Percentiles rank a stretch among this genome's conserved stretches.
Conservation (phyloP, 257 asterid species). For the Euphrasia confusa region DNA sequence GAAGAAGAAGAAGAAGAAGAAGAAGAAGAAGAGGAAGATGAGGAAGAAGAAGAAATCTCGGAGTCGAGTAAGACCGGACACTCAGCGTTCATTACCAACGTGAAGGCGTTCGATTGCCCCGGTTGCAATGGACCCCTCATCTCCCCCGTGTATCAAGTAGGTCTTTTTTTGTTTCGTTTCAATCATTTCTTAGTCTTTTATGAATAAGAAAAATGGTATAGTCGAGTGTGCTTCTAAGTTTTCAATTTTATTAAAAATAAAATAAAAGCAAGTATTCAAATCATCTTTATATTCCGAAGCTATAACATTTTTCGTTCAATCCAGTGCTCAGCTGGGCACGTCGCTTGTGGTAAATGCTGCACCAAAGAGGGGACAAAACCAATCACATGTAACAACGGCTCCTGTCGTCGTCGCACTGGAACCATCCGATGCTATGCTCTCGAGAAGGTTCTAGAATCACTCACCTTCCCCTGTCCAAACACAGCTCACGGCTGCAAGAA, state of each 20-base stretch:
- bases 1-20: no score
- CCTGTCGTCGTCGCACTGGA: conserved; percentile 57
- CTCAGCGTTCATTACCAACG: conserved; percentile 42
- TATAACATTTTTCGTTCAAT: neutral
- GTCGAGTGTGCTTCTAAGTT: no score
- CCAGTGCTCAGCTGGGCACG: neutral
- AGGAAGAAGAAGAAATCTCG: neutral
- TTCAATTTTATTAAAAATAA: no score
- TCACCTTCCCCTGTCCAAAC: conserved; percentile 42
- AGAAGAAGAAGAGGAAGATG: no score
- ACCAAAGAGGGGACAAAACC: conserved; percentile 44
- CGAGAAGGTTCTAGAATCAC: conserved; percentile 65
- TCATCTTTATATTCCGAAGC: no score
- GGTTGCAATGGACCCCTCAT: conserved; percentile 50
- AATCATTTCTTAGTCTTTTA: neutral
- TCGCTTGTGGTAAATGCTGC: conserved; percentile 66
- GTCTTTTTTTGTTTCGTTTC: neutral
- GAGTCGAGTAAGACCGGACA: conserved; percentile 14
- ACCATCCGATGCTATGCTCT: conserved; percentile 65
- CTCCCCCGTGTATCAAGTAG: conserved; percentile 71
- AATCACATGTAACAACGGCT: conserved; percentile 12
- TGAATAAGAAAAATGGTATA: no score
- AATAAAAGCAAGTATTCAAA: no score
- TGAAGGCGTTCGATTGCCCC: conserved; percentile 74
- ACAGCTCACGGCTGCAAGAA: conserved; percentile 46